phyloP scores from a whole-genome alignment of 2,329 filamentous ascomycete species.

The Paecilomyces sp. region DNA sequence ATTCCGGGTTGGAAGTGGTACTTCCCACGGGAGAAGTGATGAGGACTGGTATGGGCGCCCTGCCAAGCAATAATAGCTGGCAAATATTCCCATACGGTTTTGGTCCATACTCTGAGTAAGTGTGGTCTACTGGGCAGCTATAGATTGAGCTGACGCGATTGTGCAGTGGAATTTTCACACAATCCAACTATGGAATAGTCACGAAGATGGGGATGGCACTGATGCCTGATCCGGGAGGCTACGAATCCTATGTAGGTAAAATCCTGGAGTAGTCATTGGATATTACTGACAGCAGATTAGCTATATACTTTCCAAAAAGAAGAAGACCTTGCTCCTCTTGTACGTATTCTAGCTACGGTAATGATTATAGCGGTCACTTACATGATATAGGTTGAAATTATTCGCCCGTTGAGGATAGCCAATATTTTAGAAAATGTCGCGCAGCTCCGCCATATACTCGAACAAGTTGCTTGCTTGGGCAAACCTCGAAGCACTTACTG shows the following conservation, averaged over 20 bases:
- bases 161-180: slow-evolving; percentile 9
- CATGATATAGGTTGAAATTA: slow-evolving; percentile 35
- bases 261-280: neutral
- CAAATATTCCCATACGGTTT: slow-evolving; percentile 11
- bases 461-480: slow-evolving; percentile 28
- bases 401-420: slow-evolving; percentile 36
- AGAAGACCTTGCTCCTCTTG: slow-evolving; percentile 6
- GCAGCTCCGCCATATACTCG: slow-evolving; percentile 17
- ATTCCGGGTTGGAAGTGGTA: slow-evolving; percentile 39
- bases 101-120: slow-evolving; percentile 5
- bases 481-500: slow-evolving; percentile 25
- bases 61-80: slow-evolving; percentile 17
- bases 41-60: slow-evolving; percentile 35
- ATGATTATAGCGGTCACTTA: neutral
- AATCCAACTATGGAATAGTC: slow-evolving; percentile 14
- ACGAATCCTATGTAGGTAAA: slow-evolving; percentile 3
- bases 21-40: slow-evolving; percentile 32
- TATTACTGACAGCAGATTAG: neutral
- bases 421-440: slow-evolving; percentile 32
- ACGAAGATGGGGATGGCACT: slow-evolving; percentile 16
- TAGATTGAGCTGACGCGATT: neutral
- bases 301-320: slow-evolving; percentile 10
- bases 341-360: neutral
- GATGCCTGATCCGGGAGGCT: slow-evolving; percentile 9
- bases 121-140: neutral